Evolutionary conservation across 805 yeast species (phyloP).

Genomic region (Candida ipomoeae): DNA sequence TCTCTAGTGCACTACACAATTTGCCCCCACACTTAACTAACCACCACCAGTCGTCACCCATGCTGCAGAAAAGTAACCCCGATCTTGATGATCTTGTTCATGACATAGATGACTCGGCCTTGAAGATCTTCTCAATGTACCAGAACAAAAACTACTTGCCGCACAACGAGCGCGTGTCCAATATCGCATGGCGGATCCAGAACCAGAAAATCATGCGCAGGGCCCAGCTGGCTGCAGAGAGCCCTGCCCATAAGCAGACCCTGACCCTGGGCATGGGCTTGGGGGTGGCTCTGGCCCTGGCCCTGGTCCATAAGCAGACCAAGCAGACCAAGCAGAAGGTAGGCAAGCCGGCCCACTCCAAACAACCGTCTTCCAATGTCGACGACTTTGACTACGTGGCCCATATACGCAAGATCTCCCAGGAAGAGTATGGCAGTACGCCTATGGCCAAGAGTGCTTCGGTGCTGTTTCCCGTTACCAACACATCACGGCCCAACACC

Average conservation of each 20-base stretch:
- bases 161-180: conserved; percentile 38
- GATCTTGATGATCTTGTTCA: conserved; percentile 21
- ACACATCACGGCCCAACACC: background rate
- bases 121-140: conserved; percentile 39
- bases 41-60: background rate
- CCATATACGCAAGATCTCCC: conserved; percentile 39
- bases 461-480: background rate
- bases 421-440: conserved; percentile 28
- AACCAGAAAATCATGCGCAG: conserved; percentile 27
- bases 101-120: conserved; percentile 35
- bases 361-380: conserved; percentile 23
- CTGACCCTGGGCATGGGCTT: background rate
- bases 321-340: background rate
- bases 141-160: conserved; percentile 39
- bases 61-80: background rate
- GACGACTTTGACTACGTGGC: conserved; percentile 46
- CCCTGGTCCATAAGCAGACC: too few species aligned
- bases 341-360: background rate
- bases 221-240: conserved; percentile 4
- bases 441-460: conserved; percentile 1
- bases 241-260: background rate
- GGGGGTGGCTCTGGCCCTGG: too few species aligned
- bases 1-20: too few species aligned
- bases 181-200: conserved; percentile 45
- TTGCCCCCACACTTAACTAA: too few species aligned